Base-by-base conservation (phyloP, 228 moss, liverwort and hornwort species). In the Sphagnum fallax region DNA sequence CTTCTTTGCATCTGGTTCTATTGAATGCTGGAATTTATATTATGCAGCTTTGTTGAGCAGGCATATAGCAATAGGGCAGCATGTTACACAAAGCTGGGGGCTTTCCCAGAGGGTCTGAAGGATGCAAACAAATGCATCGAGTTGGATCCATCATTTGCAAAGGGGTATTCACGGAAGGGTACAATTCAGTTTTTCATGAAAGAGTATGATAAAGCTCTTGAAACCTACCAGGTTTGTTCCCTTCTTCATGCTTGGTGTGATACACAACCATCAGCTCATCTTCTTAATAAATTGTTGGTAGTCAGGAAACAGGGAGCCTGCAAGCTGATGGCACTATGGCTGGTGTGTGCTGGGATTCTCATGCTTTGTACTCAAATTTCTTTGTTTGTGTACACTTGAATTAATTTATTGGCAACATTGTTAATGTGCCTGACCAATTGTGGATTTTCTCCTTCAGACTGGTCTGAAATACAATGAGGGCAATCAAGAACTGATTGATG, bases 151-250 rank as follows among this genome's bases (percentile, higher is more conserved):
- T 76, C 57, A 58, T 98, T 98, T 65, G 82, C 89, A 62, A 98
- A 98, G 62, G 98, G 98, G 4, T 98, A 98, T 73, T 98, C 98
- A 0, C 87, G 98, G 57, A 98, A 98, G 76, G 98, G 87, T 62
- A 92, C 98, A 50, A 87, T 93, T 65, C 98, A 94, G 73, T 98
- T 93, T 70, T 98, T 98, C 67, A 98, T 98, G 98, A 98, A 98
- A 79, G 98, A 93, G 75, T 98, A 98, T 52, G 98, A 98, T 63
- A 93, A 90, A 68, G 98, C 93, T 71, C 72, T 94, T 72, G 94
- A 93, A 67, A 82, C 92, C 47, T 98, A 98, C 70, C 94, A 93
- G 93, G 93, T 93, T n/a, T 15, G 77, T 65, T 8, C 47, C 5
- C 51, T 13, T 15, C 3, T 70, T 5, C 8, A 49, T 10, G 52